These are phyloP conservation scores for Colletotrichum sp. DNA, from an alignment of 2,329 filamentous ascomycete species.

Conservation along the genomic window DNA sequence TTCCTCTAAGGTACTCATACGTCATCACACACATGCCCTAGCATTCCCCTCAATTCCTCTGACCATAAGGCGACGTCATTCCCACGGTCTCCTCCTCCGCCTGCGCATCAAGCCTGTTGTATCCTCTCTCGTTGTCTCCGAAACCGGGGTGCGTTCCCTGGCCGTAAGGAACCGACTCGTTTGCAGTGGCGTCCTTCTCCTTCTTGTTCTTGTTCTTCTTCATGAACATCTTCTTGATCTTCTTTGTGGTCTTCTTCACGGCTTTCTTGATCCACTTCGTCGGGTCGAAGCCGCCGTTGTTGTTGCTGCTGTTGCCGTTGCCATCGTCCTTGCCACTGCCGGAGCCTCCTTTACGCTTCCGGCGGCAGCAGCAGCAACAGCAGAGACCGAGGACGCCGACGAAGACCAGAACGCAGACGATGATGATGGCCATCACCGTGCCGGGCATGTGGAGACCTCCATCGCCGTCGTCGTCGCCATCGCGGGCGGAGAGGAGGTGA, in stretches of 20 bases:
- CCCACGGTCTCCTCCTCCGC: not conserved
- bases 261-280: constrained; percentile 5
- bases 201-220: constrained; percentile 7
- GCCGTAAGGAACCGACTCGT: not conserved
- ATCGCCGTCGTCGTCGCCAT: not conserved
- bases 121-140: not conserved
- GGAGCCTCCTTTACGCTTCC: not conserved
- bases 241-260: constrained; percentile 1
- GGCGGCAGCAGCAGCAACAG: constrained; percentile 2
- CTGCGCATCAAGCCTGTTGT: not conserved
- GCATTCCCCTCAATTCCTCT: not conserved
- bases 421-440: not conserved
- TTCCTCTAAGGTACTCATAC: not conserved
- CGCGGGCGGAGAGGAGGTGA: not conserved
- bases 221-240: constrained; percentile 12
- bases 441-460: constrained; percentile 16
- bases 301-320: not conserved
- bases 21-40: not conserved
- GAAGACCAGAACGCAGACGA: not conserved
- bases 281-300: not conserved
- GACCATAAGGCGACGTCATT: not conserved
- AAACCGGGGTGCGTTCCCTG: constrained; percentile 5
- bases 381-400: not conserved
- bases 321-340: not conserved
- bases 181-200: not conserved